Conservation (phyloP, 495 filamentous ascomycete genomes). For the Saxispiralis lemnorum region DNA sequence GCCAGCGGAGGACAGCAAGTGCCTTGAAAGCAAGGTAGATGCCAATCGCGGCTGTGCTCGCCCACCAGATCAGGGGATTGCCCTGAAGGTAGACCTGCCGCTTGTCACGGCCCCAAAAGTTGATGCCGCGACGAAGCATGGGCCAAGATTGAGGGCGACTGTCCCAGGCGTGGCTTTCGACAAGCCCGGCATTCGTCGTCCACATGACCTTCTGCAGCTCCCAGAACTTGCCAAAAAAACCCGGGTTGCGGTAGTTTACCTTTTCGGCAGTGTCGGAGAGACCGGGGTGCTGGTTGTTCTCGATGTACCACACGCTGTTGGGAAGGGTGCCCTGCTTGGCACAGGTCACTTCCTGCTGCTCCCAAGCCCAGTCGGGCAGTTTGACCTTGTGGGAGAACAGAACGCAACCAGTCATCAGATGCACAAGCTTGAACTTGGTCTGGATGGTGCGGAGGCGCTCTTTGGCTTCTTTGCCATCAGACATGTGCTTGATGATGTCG, state of each 20-base stretch:
- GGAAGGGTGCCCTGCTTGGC: slow-evolving; percentile 82
- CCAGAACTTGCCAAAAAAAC: slow-evolving; percentile 97
- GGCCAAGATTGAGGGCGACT: slow-evolving; percentile 91
- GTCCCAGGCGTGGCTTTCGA: slow-evolving; percentile 95
- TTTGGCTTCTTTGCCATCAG: slow-evolving; percentile 63
- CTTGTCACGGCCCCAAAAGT: slow-evolving; percentile 93
- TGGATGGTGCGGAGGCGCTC: slow-evolving; percentile 80
- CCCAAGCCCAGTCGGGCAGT: slow-evolving; percentile 88
- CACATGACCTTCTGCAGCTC: slow-evolving; percentile 99
- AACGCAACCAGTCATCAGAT: slow-evolving; percentile 91
- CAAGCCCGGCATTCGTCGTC: slow-evolving; percentile 89
- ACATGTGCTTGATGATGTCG: slow-evolving; percentile 83
- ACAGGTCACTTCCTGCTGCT: slow-evolving; percentile 96
- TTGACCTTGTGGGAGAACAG: slow-evolving; percentile 98
- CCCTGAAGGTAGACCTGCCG: slow-evolving; percentile 93
- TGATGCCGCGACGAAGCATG: slow-evolving; percentile 82
- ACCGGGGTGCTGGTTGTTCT: slow-evolving; percentile 67
- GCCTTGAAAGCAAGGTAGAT: slow-evolving; percentile 73
- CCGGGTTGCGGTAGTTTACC: slow-evolving; percentile 87
- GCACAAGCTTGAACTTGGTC: slow-evolving; percentile 86
- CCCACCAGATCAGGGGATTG: slow-evolving; percentile 93
- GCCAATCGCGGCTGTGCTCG: slow-evolving; percentile 60
- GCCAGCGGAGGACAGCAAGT: slow-evolving; percentile 79
- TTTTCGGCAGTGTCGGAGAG: slow-evolving; percentile 57
- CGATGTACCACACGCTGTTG: slow-evolving; percentile 93